Conservation (phyloP, 2,329 filamentous ascomycete genomes). For the Mariannaea sp. region DNA sequence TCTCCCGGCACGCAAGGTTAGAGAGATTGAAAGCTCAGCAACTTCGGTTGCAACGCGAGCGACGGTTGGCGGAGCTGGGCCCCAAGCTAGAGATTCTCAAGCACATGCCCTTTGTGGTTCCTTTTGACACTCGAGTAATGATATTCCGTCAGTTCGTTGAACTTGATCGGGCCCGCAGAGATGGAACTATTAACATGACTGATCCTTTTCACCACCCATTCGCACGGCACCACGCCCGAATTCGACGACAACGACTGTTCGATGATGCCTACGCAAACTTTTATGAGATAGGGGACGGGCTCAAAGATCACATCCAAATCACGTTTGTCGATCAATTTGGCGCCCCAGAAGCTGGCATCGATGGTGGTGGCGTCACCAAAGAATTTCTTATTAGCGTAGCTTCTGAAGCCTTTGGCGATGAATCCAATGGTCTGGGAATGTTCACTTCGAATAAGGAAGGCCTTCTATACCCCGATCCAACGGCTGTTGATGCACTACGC, state of each 20-base stretch:
- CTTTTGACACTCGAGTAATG: conserved; percentile 86
- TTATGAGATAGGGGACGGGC: conserved; percentile 75
- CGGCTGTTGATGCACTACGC: conserved; percentile 70
- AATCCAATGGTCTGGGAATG: conserved; percentile 54
- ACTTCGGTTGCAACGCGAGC: conserved; percentile 68
- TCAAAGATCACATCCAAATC: conserved; percentile 96
- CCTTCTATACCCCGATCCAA: conserved; percentile 86
- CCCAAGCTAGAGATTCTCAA: conserved; percentile 88
- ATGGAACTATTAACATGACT: conserved; percentile 28
- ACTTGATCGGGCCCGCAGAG: conserved; percentile 59
- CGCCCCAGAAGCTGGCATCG: conserved; percentile 87
- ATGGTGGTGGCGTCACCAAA: conserved; percentile 95
- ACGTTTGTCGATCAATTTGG: conserved; percentile 94
- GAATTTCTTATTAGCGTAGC: conserved; percentile 93
- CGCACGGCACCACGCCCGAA: conserved; percentile 74
- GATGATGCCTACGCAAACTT: conserved; percentile 85
- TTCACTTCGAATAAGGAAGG: conserved; percentile 88
- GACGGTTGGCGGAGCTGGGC: conserved; percentile 77
- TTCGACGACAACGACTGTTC: conserved; percentile 79
- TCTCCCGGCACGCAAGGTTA: conserved; percentile 66
- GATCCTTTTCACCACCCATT: conserved; percentile 41
- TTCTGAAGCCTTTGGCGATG: conserved; percentile 75
- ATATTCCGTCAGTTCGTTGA: conserved; percentile 94
- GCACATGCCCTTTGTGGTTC: conserved; percentile 97
- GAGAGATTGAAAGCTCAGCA: conserved; percentile 69